Evolutionary conservation across 1,139 yeast genomes (phyloP).

Genomic region (Debaryomyces udenii): DNA sequence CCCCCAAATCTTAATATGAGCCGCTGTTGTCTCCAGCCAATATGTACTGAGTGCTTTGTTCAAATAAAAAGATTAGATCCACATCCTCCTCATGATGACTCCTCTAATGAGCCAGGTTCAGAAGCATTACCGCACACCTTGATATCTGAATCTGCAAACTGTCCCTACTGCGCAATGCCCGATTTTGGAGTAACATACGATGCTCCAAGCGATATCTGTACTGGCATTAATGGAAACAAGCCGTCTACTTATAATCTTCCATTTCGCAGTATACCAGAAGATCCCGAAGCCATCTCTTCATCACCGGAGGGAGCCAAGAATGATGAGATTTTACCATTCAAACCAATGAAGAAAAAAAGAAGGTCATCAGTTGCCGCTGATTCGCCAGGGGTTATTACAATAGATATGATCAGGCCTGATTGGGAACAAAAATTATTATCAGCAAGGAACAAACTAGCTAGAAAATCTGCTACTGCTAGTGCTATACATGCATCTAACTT

Average conservation of each 20-base stretch:
- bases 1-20: constrained; percentile 80
- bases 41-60: constrained; percentile 95
- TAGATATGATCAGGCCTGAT: constrained; percentile 86
- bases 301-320: constrained; percentile 12
- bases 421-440: constrained; percentile 77
- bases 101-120: constrained; percentile 24
- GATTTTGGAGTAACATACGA: constrained; percentile 83
- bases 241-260: constrained; percentile 38
- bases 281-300: constrained; percentile 16
- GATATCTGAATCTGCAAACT: constrained; percentile 83
- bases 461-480: constrained; percentile 90
- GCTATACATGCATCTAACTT: constrained; percentile 87
- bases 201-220: constrained; percentile 56
- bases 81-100: constrained; percentile 83
- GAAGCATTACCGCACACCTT: constrained; percentile 57
- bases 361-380: constrained; percentile 58
- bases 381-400: constrained; percentile 68
- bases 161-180: constrained; percentile 92
- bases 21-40: constrained; percentile 92
- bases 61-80: constrained; percentile 95
- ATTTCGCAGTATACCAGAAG: constrained; percentile 16
- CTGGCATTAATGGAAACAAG: constrained; percentile 54
- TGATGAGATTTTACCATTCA: neutral
- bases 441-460: constrained; percentile 77
- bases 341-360: constrained; percentile 21